Conservation (phyloP, 176 grass and related monocot species). For the Oropetium thomaeum region DNA sequence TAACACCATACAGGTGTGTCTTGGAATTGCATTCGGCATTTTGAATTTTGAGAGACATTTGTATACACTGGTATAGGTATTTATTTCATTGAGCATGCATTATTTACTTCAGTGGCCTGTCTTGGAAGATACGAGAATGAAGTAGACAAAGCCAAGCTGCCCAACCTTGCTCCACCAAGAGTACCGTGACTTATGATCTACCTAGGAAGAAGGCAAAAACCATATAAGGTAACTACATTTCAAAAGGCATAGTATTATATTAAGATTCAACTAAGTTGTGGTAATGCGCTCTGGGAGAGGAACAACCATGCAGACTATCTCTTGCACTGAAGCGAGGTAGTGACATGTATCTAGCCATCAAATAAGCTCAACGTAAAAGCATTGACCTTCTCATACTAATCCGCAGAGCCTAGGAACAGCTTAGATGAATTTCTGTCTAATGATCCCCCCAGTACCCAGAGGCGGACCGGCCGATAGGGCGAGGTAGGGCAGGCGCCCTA, state of each 20-base stretch:
- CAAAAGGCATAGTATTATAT: neutral
- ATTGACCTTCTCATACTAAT: neutral
- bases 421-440: neutral
- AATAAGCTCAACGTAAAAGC: conserved; percentile 11
- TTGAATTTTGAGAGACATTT: conserved; percentile 6
- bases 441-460: no score
- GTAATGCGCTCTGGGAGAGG: neutral
- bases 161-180: conserved; percentile 2
- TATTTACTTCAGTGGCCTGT: conserved; percentile 14
- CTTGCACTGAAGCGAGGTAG: neutral
- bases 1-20: conserved; percentile 34
- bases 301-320: neutral
- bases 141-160: conserved; percentile 10
- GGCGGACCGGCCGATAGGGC: no score
- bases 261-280: neutral
- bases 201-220: conserved; percentile 11
- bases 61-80: neutral
- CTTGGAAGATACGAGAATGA: neutral
- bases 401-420: neutral
- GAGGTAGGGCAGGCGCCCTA: no score
- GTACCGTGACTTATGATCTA: conserved; percentile 28
- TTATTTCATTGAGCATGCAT: neutral
- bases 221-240: neutral
- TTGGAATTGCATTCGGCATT: conserved; percentile 25
- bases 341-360: neutral